phyloP scores from a whole-genome alignment of 257 asterid species.

The Capsicum baccatum region DNA sequence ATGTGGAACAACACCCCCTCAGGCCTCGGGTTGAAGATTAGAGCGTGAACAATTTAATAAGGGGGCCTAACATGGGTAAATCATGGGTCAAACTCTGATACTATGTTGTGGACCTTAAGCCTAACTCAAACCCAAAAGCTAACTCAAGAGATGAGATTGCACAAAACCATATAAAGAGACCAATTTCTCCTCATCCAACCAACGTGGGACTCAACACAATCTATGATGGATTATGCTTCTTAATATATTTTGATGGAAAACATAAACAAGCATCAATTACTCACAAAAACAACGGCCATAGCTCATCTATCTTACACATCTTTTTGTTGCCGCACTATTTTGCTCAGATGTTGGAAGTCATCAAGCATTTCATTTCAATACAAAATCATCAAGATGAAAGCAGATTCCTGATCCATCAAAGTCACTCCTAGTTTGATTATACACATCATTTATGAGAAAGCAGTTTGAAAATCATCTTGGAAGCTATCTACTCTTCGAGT shows the following conservation, averaged over 20 bases:
- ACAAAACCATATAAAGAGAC: neutral
- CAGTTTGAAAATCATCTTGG: neutral
- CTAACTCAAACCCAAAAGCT: neutral
- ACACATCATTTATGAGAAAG: neutral
- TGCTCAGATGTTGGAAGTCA: neutral
- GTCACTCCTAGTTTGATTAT: neutral
- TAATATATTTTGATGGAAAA: neutral
- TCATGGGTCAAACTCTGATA: too few relatives aligned
- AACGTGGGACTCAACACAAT: neutral
- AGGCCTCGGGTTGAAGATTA: neutral
- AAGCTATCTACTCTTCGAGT: neutral
- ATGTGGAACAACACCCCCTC: neutral
- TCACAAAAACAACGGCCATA: neutral
- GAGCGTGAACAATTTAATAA: neutral
- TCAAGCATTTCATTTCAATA: neutral
- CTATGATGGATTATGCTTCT: neutral
- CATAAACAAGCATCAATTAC: neutral
- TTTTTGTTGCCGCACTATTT: neutral
- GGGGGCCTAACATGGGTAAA: too few relatives aligned
- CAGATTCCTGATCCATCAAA: neutral
- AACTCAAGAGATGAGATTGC: neutral
- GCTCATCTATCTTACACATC: neutral
- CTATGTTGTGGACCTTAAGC: neutral
- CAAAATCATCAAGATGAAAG: neutral
- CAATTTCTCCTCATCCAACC: neutral